phyloP scores from a whole-genome alignment of 2,329 filamentous ascomycete genomes.

The Epicoccum sorghinum region DNA sequence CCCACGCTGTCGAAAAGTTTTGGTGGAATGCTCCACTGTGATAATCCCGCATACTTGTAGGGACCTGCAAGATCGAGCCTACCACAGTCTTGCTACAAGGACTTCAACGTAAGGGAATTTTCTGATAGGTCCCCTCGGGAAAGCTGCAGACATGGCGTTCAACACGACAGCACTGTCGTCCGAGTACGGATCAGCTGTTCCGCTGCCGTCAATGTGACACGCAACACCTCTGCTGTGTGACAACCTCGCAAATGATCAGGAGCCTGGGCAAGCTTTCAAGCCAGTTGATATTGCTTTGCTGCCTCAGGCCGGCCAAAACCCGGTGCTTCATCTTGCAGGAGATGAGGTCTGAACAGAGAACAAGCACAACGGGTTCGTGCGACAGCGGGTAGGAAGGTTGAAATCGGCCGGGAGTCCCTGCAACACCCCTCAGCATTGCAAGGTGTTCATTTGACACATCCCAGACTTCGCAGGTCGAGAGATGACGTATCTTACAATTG shows the following conservation, averaged over 20 bases:
- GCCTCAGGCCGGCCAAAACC: constrained; percentile 21
- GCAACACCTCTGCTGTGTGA: constrained; percentile 9
- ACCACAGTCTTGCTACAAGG: background rate
- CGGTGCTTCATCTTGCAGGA: constrained; percentile 29
- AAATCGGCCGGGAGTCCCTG: constrained; percentile 19
- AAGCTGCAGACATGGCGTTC: background rate
- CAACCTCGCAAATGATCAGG: constrained; percentile 16
- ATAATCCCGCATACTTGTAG: background rate
- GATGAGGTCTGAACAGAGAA: constrained; percentile 30
- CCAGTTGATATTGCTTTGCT: constrained; percentile 9
- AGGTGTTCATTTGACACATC: constrained; percentile 10
- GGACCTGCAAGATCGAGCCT: background rate
- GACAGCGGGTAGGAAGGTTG: constrained; percentile 28
- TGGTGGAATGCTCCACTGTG: background rate
- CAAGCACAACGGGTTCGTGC: constrained; percentile 7
- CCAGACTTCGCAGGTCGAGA: constrained; percentile 20
- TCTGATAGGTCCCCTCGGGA: background rate
- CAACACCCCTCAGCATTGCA: constrained; percentile 22
- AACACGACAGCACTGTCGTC: constrained; percentile 3
- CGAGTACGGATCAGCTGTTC: constrained; percentile 9
- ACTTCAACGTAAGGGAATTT: background rate
- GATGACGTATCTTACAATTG: constrained; percentile 25
- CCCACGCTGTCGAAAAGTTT: background rate
- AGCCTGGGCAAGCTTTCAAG: constrained; percentile 2
- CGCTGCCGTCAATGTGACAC: constrained; percentile 9